Evolutionary conservation across 1,284 basidiomycete species (phyloP), one percentile per base, ranked within the genome.

Genomic region (Ceratobasidium sp.): DNA sequence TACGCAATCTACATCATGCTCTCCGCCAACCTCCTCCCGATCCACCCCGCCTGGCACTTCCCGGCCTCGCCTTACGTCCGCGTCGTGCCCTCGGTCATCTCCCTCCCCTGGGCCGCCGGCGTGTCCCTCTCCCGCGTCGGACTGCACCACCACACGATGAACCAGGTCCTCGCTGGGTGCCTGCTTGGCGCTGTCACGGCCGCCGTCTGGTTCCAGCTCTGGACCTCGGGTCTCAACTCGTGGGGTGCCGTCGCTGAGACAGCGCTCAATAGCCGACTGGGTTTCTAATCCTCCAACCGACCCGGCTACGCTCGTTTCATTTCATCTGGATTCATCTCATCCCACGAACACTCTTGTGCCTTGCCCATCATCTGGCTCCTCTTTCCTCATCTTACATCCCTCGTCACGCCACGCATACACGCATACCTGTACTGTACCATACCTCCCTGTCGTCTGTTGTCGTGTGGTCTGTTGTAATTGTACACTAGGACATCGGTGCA

Each of bases 141-240:
- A 88, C 84, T 96, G 24, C 92, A 93, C 0, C 90, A 95, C 80
- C 94, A 96, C 82, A 94, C 92, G 0, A 86, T 85, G 84, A 81
- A 84, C 0, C 94, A 96, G 78, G 90, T 95, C 7, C 79, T 84
- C 5, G 92, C 84, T n/a, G 94, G 94, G 0, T 85, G 83, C 43
- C 78, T 81, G 0, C 89, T 89, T 65, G 94, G 94, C 0, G 78
- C 86, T 1, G 79, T 81, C 1, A 87, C 89, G 78, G 88, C 90
- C 7, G 78, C 81, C 0, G 66, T 84, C 3, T 93, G 92, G 90
- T 91, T 90, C 77, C 79, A 76, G 39, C 61, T 88, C n/a, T 93
- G 92, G 92, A 29, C 46, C 8, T 56, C 53, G 37, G 66, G 66
- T 29, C 53, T 69, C 14, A 69, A 69, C 66, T 53, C 53, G 48